phyloP scores from a whole-genome alignment of 768 basidiomycete species.

The Mycena chlorophos region DNA sequence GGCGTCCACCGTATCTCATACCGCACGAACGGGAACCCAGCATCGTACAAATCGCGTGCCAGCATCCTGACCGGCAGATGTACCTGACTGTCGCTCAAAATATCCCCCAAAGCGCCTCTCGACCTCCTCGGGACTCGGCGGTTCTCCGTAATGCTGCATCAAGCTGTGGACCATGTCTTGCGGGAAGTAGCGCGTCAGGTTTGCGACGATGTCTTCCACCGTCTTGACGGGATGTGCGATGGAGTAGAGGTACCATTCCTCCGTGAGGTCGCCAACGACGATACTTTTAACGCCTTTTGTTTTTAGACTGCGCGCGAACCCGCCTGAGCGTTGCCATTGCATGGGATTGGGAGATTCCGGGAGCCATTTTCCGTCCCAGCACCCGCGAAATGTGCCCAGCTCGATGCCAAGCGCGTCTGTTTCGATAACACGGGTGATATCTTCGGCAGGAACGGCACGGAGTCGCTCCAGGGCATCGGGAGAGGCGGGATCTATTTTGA shows the following conservation, averaged over 20 bases:
- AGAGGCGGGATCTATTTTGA: constrained; percentile 54
- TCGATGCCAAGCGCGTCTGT: constrained; percentile 50
- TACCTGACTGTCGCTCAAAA: constrained; percentile 63
- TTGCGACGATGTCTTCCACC: constrained; percentile 52
- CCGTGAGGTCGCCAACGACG: constrained; percentile 65
- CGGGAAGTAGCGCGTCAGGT: constrained; percentile 64
- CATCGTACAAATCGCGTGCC: constrained; percentile 54
- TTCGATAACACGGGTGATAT: constrained; percentile 60
- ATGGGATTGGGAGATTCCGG: constrained; percentile 54
- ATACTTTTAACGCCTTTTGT: constrained; percentile 62
- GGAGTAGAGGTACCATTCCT: constrained; percentile 80
- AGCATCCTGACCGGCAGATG: constrained; percentile 67
- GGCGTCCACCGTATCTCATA: constrained; percentile 74
- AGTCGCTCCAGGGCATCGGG: constrained; percentile 52
- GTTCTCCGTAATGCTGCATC: constrained; percentile 41
- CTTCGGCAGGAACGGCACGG: constrained; percentile 51
- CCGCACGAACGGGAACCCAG: constrained; percentile 62
- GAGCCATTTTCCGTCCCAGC: constrained; percentile 62
- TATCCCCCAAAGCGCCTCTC: constrained; percentile 54
- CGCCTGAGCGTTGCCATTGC: constrained; percentile 66
- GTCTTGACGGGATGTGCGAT: constrained; percentile 61
- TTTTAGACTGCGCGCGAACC: constrained; percentile 52
- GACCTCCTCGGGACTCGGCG: constrained; percentile 46
- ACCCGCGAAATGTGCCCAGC: constrained; percentile 69
- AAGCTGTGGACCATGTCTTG: constrained; percentile 46